These are phyloP conservation scores for Globisporangium middletonii DNA, from an alignment of 352 stramenopile species.

Conservation along the genomic window DNA sequence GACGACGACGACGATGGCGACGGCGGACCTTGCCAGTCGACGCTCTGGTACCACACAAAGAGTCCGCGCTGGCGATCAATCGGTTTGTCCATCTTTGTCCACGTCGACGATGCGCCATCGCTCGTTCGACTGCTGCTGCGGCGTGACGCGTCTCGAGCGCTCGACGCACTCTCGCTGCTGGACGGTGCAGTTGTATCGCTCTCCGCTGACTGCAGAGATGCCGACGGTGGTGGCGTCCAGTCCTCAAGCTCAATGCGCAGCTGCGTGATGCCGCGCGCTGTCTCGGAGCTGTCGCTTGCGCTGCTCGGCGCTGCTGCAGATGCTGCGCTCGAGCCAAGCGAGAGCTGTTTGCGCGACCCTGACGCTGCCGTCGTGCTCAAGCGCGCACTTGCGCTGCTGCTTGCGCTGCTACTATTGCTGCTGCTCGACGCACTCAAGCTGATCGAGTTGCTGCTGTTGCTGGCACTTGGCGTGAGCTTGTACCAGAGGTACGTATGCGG, in stretches of 20 bases:
- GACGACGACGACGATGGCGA: slow-evolving; percentile 8
- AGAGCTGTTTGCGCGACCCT: slow-evolving; percentile 7
- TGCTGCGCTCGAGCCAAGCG: neutral
- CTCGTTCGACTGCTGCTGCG: slow-evolving; percentile 4
- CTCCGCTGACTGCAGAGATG: neutral
- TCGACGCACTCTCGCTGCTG: neutral
- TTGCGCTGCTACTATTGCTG: neutral
- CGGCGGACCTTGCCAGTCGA: slow-evolving; percentile 20
- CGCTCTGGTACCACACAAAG: slow-evolving; percentile 60
- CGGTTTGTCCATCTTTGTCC: slow-evolving; percentile 70
- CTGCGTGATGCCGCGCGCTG: slow-evolving; percentile 36
- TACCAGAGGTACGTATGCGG: slow-evolving; percentile 85
- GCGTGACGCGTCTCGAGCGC: neutral
- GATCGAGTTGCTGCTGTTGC: neutral
- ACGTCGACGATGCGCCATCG: slow-evolving; percentile 10
- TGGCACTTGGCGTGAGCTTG: slow-evolving; percentile 25
- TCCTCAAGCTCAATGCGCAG: slow-evolving; percentile 37
- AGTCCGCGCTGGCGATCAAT: slow-evolving; percentile 52
- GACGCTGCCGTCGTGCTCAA: neutral
- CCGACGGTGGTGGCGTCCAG: slow-evolving; percentile 10
- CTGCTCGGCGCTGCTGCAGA: neutral
- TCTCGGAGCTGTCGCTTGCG: slow-evolving; percentile 4
- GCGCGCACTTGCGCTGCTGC: slow-evolving; percentile 1
- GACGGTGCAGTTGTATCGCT: too few species aligned
- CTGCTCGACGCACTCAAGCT: slow-evolving; percentile 1